Conservation (phyloP, 2,329 filamentous ascomycete species). For the Stachybotrys chlorohalonatus region DNA sequence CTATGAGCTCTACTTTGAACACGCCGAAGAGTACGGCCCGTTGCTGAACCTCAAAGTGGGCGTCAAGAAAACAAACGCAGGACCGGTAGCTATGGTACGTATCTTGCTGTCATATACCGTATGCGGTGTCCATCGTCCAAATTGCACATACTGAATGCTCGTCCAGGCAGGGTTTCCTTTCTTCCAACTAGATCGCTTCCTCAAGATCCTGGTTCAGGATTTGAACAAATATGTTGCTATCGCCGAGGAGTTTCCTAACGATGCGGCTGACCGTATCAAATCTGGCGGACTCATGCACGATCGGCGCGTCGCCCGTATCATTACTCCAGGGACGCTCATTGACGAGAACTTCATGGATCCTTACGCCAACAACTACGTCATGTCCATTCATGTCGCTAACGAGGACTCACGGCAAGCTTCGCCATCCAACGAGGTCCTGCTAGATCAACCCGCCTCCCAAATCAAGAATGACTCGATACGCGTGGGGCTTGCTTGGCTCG, state of each 20-base stretch:
- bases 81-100: constrained; percentile 64
- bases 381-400: constrained; percentile 58
- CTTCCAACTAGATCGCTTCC: constrained; percentile 83
- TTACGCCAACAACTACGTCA: constrained; percentile 84
- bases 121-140: constrained; percentile 6
- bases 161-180: constrained; percentile 72
- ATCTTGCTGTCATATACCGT: constrained; percentile 31
- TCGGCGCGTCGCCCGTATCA: constrained; percentile 73
- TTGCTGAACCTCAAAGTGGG: constrained; percentile 82
- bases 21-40: constrained; percentile 82
- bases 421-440: constrained; percentile 3
- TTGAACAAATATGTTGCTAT: constrained; percentile 86
- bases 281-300: constrained; percentile 76
- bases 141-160: constrained; percentile 28
- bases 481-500: constrained; percentile 84
- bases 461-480: constrained; percentile 7
- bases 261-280: constrained; percentile 59
- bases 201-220: constrained; percentile 90
- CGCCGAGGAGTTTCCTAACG: constrained; percentile 82
- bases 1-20: constrained; percentile 96
- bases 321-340: constrained; percentile 91
- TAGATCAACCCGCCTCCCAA: constrained; percentile 6
- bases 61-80: constrained; percentile 68
- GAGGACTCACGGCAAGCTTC: neutral
- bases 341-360: constrained; percentile 97